Evolutionary conservation across 2,329 filamentous ascomycete species (phyloP).

Genomic region (Penicillium nordicum): DNA sequence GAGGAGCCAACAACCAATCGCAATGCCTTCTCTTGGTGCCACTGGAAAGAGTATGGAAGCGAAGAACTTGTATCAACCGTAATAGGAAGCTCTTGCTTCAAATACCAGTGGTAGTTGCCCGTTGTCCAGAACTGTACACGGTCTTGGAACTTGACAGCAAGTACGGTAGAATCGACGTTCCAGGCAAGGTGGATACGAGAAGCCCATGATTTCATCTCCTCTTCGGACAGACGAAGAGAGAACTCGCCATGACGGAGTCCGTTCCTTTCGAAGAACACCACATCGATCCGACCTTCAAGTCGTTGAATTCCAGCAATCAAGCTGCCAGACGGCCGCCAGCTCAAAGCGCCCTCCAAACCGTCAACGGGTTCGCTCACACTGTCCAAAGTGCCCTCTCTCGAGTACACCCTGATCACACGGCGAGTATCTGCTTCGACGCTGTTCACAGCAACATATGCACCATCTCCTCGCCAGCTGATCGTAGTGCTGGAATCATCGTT

Average conservation of each 20-base stretch:
- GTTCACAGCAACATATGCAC: constrained; percentile 84
- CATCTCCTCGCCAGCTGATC: constrained; percentile 93
- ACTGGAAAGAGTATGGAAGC: constrained; percentile 45
- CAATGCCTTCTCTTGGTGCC: constrained; percentile 85
- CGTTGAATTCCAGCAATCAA: constrained; percentile 83
- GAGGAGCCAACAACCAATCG: constrained; percentile 57
- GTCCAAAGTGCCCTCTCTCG: constrained; percentile 82
- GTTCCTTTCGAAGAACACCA: constrained; percentile 95
- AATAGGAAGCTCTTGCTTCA: constrained; percentile 79
- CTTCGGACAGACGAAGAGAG: constrained; percentile 64
- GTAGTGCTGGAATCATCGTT: constrained; percentile 68
- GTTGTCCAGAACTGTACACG: constrained; percentile 92
- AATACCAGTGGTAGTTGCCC: constrained; percentile 96
- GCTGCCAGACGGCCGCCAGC: constrained; percentile 89
- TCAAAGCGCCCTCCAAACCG: constrained; percentile 78
- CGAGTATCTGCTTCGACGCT: constrained; percentile 66
- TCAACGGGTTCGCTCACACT: constrained; percentile 95
- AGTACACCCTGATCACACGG: constrained; percentile 84
- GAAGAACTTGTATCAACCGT: constrained; percentile 24
- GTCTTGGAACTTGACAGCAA: constrained; percentile 73
- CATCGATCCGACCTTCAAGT: constrained; percentile 64
- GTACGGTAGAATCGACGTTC: constrained; percentile 88
- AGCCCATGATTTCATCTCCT: constrained; percentile 54
- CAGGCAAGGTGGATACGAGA: constrained; percentile 68
- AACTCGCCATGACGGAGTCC: constrained; percentile 97